Percentiles rank a stretch among this genome's conserved stretches.
These are phyloP conservation scores for Venturia asperata DNA, from an alignment of 2,329 filamentous ascomycete species.

Conservation along the genomic window DNA sequence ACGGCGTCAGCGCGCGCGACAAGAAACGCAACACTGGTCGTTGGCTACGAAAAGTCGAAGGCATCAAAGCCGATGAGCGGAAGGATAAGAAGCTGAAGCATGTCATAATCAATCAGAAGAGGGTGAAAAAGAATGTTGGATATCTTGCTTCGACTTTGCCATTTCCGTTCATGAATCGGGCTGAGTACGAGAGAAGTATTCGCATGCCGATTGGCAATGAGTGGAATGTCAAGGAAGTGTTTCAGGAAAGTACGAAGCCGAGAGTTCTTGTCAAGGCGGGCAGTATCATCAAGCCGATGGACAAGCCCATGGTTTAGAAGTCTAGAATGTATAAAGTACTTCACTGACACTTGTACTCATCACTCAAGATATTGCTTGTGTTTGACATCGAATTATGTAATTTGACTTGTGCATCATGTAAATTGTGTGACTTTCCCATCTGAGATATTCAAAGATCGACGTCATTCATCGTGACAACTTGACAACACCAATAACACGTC, in stretches of 20 bases:
- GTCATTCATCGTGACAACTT: neutral
- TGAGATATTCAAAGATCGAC: neutral
- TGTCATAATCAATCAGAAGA: conserved; percentile 90
- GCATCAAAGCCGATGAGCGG: conserved; percentile 67
- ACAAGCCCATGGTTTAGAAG: conserved; percentile 57
- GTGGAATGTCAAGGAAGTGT: conserved; percentile 93
- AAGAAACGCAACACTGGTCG: conserved; percentile 45
- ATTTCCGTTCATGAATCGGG: conserved; percentile 77
- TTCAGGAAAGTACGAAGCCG: conserved; percentile 84
- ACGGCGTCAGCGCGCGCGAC: conserved; percentile 66
- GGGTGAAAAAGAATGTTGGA: conserved; percentile 81
- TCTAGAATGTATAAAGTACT: neutral
- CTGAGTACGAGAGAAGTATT: conserved; percentile 86
- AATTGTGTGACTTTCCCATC: neutral
- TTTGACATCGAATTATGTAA: neutral
- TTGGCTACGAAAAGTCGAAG: conserved; percentile 60
- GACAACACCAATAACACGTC: neutral
- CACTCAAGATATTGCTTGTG: neutral
- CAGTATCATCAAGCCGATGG: conserved; percentile 82
- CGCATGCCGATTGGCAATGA: conserved; percentile 84
- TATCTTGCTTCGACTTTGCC: conserved; percentile 80
- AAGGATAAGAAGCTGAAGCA: conserved; percentile 74
- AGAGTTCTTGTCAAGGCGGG: conserved; percentile 86
- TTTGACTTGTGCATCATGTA: neutral
- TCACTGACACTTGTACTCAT: neutral